phyloP scores from a whole-genome alignment of 495 filamentous ascomycete species.

The Aspergillus indologenus region DNA sequence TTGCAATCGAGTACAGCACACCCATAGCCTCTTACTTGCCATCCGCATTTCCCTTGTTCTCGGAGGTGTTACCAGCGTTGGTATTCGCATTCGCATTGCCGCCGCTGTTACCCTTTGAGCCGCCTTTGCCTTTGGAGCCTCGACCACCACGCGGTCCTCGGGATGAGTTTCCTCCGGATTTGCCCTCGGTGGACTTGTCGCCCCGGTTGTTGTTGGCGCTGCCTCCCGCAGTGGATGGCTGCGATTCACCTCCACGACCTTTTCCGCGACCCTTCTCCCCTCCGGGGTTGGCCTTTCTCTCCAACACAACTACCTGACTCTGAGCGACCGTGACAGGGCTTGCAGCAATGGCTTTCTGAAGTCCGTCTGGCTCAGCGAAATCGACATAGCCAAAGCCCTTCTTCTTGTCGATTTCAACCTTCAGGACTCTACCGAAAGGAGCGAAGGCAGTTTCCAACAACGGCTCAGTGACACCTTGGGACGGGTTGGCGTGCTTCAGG shows the following conservation, averaged over 20 bases:
- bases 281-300: constrained; percentile 60
- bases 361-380: constrained; percentile 65
- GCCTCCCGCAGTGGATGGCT: constrained; percentile 10
- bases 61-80: constrained; percentile 12
- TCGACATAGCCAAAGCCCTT: constrained; percentile 92
- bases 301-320: constrained; percentile 80
- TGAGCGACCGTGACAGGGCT: constrained; percentile 79
- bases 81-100: constrained; percentile 13
- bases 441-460: constrained; percentile 69
- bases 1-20: constrained; percentile 1
- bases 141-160: constrained; percentile 38
- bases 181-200: constrained; percentile 30
- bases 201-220: constrained; percentile 9
- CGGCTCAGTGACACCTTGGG: constrained; percentile 83
- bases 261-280: constrained; percentile 42
- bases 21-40: constrained; percentile 14
- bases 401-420: constrained; percentile 85
- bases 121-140: constrained; percentile 30
- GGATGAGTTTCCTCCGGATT: constrained; percentile 38
- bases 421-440: constrained; percentile 64
- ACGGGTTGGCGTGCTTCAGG: constrained; percentile 87
- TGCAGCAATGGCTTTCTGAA: constrained; percentile 75
- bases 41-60: constrained; percentile 18
- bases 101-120: constrained; percentile 21
- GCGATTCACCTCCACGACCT: constrained; percentile 37